Percentiles rank a stretch among this genome's conserved stretches.
Conservation (phyloP, 192 early-diverging fungal genomes). For the Powellomyces hirtus region DNA sequence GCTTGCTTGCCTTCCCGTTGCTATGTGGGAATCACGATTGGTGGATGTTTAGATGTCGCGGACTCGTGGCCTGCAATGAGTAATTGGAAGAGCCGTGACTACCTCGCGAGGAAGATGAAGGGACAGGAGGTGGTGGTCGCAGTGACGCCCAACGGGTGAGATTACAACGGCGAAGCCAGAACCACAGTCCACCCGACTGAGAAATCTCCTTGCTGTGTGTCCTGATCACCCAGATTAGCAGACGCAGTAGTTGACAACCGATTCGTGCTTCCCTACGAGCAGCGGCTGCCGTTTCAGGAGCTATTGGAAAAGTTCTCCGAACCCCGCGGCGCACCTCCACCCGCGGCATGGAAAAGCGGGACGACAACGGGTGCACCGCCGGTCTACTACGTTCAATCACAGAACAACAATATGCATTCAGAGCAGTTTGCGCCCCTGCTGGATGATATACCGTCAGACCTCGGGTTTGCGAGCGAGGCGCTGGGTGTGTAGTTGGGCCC, state of each 20-base stretch:
- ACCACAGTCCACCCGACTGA: neutral
- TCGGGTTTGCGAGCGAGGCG: conserved; percentile 38
- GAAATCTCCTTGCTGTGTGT: neutral
- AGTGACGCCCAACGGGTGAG: conserved; percentile 47
- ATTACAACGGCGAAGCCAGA: too few species aligned
- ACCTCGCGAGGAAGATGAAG: conserved; percentile 27
- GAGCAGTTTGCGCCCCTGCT: conserved; percentile 29
- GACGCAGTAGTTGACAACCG: conserved; percentile 43
- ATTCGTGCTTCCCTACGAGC: conserved; percentile 48
- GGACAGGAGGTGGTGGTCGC: conserved; percentile 36
- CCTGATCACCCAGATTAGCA: conserved; percentile 27
- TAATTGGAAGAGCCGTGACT: conserved; percentile 35
- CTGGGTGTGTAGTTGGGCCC: conserved; percentile 25
- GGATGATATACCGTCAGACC: conserved; percentile 37
- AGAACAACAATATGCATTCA: conserved; percentile 41
- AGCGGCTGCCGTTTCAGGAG: conserved; percentile 27
- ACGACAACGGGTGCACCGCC: neutral
- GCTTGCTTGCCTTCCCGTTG: too few species aligned
- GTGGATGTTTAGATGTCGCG: conserved; percentile 23
- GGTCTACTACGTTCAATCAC: conserved; percentile 46
- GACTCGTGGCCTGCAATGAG: conserved; percentile 39
- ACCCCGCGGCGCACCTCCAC: neutral
- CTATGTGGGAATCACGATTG: neutral
- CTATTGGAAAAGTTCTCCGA: neutral
- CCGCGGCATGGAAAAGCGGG: neutral